These are phyloP conservation scores for Penicillium goetzii DNA, from an alignment of 495 filamentous ascomycete genomes.

Conservation along the genomic window DNA sequence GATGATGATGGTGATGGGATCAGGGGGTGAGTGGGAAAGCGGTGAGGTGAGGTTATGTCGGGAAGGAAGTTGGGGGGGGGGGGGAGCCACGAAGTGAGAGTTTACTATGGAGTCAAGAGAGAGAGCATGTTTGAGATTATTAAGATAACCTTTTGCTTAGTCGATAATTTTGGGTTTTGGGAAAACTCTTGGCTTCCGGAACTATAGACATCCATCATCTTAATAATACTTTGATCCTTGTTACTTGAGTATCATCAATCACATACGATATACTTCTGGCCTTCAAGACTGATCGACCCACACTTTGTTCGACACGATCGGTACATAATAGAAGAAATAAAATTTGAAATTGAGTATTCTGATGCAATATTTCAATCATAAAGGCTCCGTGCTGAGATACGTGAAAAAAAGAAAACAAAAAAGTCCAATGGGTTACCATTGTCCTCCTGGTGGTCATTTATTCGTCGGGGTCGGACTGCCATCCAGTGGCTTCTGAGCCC, in stretches of 20 bases:
- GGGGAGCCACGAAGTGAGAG: no score
- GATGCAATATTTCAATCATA: neutral
- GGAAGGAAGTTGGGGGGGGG: no score
- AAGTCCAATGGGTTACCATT: neutral
- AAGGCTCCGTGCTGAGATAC: neutral
- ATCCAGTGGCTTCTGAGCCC: conserved; percentile 10
- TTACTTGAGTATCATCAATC: no score
- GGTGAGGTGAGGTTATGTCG: neutral
- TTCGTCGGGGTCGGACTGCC: neutral
- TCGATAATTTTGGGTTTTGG: neutral
- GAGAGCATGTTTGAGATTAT: no score
- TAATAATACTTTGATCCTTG: no score
- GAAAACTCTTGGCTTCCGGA: no score
- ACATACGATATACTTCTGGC: neutral
- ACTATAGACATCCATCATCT: no score
- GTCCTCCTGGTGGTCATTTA: neutral
- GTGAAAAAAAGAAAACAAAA: neutral
- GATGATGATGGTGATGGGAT: neutral
- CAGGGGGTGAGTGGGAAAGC: neutral
- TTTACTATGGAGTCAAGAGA: neutral
- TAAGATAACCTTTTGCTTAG: neutral
- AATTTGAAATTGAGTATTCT: neutral
- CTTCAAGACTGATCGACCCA: neutral
- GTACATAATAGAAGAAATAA: neutral
- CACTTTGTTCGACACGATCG: neutral